Conservation (phyloP, 768 basidiomycete genomes). For the Plicaturopsis crispa region DNA sequence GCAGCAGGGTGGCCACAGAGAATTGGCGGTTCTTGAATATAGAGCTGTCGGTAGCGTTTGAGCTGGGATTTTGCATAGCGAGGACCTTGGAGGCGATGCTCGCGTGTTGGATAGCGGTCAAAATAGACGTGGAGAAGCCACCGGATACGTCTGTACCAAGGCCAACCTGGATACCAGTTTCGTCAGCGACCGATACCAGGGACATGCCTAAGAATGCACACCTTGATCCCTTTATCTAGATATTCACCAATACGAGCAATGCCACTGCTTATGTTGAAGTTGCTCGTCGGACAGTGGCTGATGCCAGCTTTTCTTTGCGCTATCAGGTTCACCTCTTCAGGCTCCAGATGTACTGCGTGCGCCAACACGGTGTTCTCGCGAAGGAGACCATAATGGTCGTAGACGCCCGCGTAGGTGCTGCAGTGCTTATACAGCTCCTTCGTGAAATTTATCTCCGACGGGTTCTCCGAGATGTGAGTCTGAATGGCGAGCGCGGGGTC, state of each 20-base stretch:
- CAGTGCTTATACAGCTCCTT: constrained; percentile 57
- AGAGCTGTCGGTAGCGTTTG: background rate
- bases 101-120: constrained; percentile 66
- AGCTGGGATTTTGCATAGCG: constrained; percentile 34
- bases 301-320: constrained; percentile 61
- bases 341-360: constrained; percentile 76
- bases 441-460: constrained; percentile 60
- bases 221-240: constrained; percentile 84
- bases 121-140: constrained; percentile 76
- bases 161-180: constrained; percentile 69
- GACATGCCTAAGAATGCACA: constrained; percentile 17
- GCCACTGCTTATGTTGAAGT: constrained; percentile 86
- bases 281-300: constrained; percentile 91
- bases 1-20: constrained; percentile 66
- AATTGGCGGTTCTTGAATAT: constrained; percentile 56
- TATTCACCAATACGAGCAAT: constrained; percentile 71
- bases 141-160: constrained; percentile 94
- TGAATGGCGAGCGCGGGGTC: constrained; percentile 71
- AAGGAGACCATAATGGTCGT: constrained; percentile 73
- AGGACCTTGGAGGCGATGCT: constrained; percentile 77
- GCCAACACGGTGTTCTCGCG: constrained; percentile 78
- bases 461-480: constrained; percentile 90
- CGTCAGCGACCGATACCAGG: constrained; percentile 1
- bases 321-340: constrained; percentile 68
- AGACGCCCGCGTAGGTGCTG: constrained; percentile 69